Evolutionary conservation across 2,329 filamentous ascomycete species (phyloP).

Genomic region (Incumbomyces delicatus): DNA sequence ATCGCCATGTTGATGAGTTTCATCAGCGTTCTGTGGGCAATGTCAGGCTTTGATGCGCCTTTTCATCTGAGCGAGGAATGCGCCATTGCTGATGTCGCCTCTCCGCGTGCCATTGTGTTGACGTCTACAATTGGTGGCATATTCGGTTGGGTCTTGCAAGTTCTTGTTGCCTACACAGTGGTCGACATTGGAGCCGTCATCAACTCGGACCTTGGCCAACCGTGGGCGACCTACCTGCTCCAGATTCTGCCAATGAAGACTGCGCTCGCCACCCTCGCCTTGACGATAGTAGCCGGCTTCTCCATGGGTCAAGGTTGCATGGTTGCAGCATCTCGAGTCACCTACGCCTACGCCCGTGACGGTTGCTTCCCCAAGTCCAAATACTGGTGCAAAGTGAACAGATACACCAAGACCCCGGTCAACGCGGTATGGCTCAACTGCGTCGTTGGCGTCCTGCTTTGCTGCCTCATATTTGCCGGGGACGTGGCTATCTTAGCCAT

Average conservation of each 20-base stretch:
- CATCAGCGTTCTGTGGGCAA: slow-evolving; percentile 60
- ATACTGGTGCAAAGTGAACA: slow-evolving; percentile 52
- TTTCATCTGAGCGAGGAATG: slow-evolving; percentile 70
- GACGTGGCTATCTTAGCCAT: slow-evolving; percentile 54
- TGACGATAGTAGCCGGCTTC: slow-evolving; percentile 61
- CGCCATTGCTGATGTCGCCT: slow-evolving; percentile 60
- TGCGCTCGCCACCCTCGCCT: slow-evolving; percentile 51
- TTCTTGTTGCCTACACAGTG: slow-evolving; percentile 64
- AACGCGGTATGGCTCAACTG: slow-evolving; percentile 62
- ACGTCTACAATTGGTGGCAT: slow-evolving; percentile 57
- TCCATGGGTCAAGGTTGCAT: slow-evolving; percentile 66
- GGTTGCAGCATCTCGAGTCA: slow-evolving; percentile 55
- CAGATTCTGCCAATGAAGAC: slow-evolving; percentile 53
- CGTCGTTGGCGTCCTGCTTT: slow-evolving; percentile 47
- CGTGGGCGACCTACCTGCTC: slow-evolving; percentile 60
- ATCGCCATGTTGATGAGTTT: slow-evolving; percentile 63
- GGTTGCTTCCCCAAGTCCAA: slow-evolving; percentile 56
- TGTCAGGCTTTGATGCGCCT: slow-evolving; percentile 56
- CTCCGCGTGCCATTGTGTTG: slow-evolving; percentile 61
- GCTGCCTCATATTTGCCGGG: slow-evolving; percentile 53
- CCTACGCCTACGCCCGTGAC: slow-evolving; percentile 64
- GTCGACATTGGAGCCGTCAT: slow-evolving; percentile 52
- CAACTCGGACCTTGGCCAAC: slow-evolving; percentile 54
- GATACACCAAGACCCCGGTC: slow-evolving; percentile 53
- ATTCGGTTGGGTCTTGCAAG: slow-evolving; percentile 63